Evolutionary conservation across 768 basidiomycete genomes (phyloP).

Genomic region (Xerocomellus intermedius): DNA sequence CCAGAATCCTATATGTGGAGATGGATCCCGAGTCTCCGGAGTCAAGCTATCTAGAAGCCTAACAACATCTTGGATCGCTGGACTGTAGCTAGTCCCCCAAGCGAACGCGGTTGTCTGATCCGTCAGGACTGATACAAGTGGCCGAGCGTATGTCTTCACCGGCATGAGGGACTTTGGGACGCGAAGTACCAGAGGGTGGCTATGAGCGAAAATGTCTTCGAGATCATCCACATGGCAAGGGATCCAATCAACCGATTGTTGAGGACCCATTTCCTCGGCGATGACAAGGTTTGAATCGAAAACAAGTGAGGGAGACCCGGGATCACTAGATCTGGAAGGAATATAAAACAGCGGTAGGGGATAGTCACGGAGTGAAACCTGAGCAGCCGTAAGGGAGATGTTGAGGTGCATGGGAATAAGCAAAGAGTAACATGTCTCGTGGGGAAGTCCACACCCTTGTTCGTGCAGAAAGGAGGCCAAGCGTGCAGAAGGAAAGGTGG

Average conservation of each 20-base stretch:
- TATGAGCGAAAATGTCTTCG: slow-evolving; percentile 49
- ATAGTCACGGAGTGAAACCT: slow-evolving; percentile 77
- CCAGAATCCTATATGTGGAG: slow-evolving; percentile 89
- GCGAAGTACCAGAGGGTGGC: slow-evolving; percentile 51
- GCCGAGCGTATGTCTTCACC: slow-evolving; percentile 86
- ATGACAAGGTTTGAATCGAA: slow-evolving; percentile 80
- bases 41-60: slow-evolving; percentile 79
- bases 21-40: slow-evolving; percentile 74
- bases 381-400: slow-evolving; percentile 60
- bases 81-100: slow-evolving; percentile 88
- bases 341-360: slow-evolving; percentile 82
- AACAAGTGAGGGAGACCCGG: slow-evolving; percentile 47
- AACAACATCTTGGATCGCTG: slow-evolving; percentile 85
- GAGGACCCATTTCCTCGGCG: slow-evolving; percentile 80
- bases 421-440: slow-evolving; percentile 69
- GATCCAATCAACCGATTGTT: slow-evolving; percentile 68
- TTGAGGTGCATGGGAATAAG: slow-evolving; percentile 80
- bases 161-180: slow-evolving; percentile 95
- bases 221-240: slow-evolving; percentile 61
- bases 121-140: slow-evolving; percentile 65
- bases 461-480: slow-evolving; percentile 64
- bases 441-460: slow-evolving; percentile 67
- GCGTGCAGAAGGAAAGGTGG: slow-evolving; percentile 54
- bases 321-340: slow-evolving; percentile 41
- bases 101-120: slow-evolving; percentile 67